These are phyloP conservation scores for Pilaira anomala DNA, from an alignment of 192 early-diverging fungal genomes.

Conservation along the genomic window DNA sequence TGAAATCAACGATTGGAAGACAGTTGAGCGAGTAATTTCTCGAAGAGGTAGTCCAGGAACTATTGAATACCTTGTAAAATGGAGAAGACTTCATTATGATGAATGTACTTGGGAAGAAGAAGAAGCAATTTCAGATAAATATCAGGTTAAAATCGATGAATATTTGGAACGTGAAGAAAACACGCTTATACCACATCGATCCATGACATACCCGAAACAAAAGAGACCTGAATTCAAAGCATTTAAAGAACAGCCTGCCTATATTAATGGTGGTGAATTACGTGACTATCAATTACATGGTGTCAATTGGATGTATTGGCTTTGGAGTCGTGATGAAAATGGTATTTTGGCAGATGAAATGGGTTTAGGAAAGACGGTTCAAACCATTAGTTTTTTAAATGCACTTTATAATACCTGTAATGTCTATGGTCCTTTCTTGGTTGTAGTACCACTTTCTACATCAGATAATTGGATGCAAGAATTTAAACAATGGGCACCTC, in stretches of 20 bases:
- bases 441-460: slow-evolving; percentile 96
- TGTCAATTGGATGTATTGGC: slow-evolving; percentile 94
- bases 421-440: slow-evolving; percentile 90
- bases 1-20: slow-evolving; percentile 76
- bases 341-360: slow-evolving; percentile 97
- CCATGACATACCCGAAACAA: slow-evolving; percentile 44
- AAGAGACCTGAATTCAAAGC: slow-evolving; percentile 75
- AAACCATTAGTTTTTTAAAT: slow-evolving; percentile 90
- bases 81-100: slow-evolving; percentile 84
- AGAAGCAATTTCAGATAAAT: slow-evolving; percentile 62
- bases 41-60: slow-evolving; percentile 48
- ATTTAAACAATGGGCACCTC: slow-evolving; percentile 92
- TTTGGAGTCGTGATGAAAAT: slow-evolving; percentile 95
- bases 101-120: slow-evolving; percentile 89
- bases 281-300: slow-evolving; percentile 95
- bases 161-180: slow-evolving; percentile 79
- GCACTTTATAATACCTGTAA: slow-evolving; percentile 83
- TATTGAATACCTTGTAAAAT: slow-evolving; percentile 91
- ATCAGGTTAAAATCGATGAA: slow-evolving; percentile 83
- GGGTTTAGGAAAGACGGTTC: slow-evolving; percentile 96
- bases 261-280: slow-evolving; percentile 80
- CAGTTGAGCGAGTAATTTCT: slow-evolving; percentile 88
- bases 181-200: slow-evolving; percentile 69
- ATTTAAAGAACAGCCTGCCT: slow-evolving; percentile 76
- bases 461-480: slow-evolving; percentile 95